These are phyloP conservation scores for Codiaeum variegatum DNA, from an alignment of 441 rosid genomes.

Conservation along the genomic window DNA sequence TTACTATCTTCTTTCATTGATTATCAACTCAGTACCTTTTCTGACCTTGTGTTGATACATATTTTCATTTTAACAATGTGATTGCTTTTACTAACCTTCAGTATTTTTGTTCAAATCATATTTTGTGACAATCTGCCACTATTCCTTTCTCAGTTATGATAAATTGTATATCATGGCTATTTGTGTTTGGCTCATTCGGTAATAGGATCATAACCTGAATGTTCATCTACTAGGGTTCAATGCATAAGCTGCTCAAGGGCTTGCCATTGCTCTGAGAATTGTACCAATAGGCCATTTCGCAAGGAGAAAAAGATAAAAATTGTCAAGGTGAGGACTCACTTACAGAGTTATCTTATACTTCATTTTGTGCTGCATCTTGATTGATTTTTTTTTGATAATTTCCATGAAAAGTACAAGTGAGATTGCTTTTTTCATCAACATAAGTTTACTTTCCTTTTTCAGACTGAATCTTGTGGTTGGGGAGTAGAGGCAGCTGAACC, in stretches of 20 bases:
- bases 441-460: constrained; percentile 24
- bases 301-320: constrained; percentile 79
- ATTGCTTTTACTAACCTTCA: background rate
- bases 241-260: constrained; percentile 88
- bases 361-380: background rate
- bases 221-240: constrained; percentile 52
- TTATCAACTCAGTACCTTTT: background rate
- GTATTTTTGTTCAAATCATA: background rate
- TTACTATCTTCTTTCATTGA: background rate
- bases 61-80: background rate
- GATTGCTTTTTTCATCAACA: constrained; percentile 4
- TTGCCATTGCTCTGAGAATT: constrained; percentile 75
- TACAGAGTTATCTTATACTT: background rate
- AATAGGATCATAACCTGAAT: background rate
- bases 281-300: constrained; percentile 91
- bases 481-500: constrained; percentile 90
- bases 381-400: background rate
- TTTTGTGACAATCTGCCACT: background rate
- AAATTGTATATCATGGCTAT: background rate
- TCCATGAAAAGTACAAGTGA: background rate
- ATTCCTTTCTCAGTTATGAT: background rate
- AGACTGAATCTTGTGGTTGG: constrained; percentile 96
- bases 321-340: constrained; percentile 53
- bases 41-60: background rate
- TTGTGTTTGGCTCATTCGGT: constrained; percentile 3